Evolutionary conservation across 1,139 yeast species (phyloP).

Genomic region (Yamadazyma sp.): DNA sequence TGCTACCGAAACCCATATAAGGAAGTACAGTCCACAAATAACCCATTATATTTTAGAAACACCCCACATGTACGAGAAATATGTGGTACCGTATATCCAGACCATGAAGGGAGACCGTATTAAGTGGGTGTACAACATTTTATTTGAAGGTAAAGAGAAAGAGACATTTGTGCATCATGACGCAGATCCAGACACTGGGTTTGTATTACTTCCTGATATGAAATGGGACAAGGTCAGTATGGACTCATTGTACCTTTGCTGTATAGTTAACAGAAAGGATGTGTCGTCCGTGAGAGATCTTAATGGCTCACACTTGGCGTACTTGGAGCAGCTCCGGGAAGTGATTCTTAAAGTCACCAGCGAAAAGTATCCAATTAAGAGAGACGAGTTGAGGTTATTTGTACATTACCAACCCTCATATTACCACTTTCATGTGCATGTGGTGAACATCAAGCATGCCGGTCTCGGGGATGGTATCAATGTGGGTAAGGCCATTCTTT

Average conservation of each 20-base stretch:
- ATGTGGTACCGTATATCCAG: constrained; percentile 74
- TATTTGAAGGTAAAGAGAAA: constrained; percentile 79
- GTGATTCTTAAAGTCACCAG: constrained; percentile 50
- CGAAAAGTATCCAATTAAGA: constrained; percentile 32
- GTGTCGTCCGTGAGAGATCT: constrained; percentile 80
- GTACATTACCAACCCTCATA: constrained; percentile 95
- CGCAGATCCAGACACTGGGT: constrained; percentile 54
- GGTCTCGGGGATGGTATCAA: constrained; percentile 73
- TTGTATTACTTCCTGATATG: constrained; percentile 73
- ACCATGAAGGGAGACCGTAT: constrained; percentile 76
- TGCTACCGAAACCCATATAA: constrained; percentile 82
- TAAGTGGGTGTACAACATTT: constrained; percentile 88
- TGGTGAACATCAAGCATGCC: constrained; percentile 72
- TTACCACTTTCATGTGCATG: constrained; percentile 91
- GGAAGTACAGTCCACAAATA: constrained; percentile 63
- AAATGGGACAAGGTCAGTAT: constrained; percentile 85
- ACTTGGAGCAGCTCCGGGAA: constrained; percentile 47
- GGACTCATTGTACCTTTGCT: constrained; percentile 73
- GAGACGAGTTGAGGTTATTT: constrained; percentile 65
- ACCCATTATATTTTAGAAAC: constrained; percentile 72
- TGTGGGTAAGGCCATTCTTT: constrained; percentile 77
- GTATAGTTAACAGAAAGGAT: constrained; percentile 71
- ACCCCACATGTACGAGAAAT: constrained; percentile 63
- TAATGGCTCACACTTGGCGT: constrained; percentile 54
- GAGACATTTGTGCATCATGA: constrained; percentile 72